phyloP scores from a whole-genome alignment of 305 asterid genomes.

The Fraxinus baroniana region DNA sequence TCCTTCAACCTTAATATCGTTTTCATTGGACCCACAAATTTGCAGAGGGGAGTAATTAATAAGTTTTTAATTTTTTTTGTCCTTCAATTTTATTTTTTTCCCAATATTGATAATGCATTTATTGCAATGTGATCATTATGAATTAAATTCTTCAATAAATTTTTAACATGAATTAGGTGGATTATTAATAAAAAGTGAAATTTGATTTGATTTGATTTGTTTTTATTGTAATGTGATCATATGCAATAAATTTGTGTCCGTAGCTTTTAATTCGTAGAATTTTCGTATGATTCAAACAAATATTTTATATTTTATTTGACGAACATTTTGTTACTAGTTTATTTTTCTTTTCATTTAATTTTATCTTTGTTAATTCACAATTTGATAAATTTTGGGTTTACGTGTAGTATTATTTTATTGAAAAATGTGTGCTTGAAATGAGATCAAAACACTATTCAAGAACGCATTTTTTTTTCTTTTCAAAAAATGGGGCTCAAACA shows the following conservation, averaged over 20 bases:
- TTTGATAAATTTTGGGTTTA: background rate
- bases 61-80: background rate
- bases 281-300: background rate
- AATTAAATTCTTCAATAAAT: background rate
- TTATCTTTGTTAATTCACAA: background rate
- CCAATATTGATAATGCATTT: background rate
- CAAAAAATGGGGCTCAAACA: too few relatives aligned
- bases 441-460: too few relatives aligned
- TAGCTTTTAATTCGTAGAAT: background rate
- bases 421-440: too few relatives aligned
- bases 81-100: background rate
- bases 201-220: background rate
- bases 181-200: background rate
- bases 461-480: too few relatives aligned
- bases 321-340: background rate
- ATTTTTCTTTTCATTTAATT: background rate
- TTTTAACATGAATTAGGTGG: background rate
- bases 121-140: background rate
- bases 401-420: too few relatives aligned
- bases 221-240: background rate
- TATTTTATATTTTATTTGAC: background rate
- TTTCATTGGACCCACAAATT: background rate
- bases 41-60: background rate
- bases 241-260: background rate
- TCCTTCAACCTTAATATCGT: slow-evolving; percentile 4